Conservation (phyloP, 2,329 filamentous ascomycete species). For the Cadophora gregata region DNA sequence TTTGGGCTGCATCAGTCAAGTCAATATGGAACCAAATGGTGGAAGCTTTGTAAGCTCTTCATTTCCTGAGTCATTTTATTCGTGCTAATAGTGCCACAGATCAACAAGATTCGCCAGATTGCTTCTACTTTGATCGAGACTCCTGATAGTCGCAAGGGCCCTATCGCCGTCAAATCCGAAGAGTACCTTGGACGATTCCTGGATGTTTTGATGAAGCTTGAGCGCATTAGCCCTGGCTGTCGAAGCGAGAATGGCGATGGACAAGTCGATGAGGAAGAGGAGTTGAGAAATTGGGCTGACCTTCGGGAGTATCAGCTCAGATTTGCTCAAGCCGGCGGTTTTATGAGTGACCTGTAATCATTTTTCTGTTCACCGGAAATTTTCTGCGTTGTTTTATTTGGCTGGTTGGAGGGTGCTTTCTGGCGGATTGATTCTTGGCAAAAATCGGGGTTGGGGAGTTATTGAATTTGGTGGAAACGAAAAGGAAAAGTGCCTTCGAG, state of each 20-base stretch:
- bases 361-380: conserved; percentile 26
- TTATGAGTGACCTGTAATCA: conserved; percentile 41
- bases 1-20: conserved; percentile 78
- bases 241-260: conserved; percentile 50
- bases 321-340: conserved; percentile 70
- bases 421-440: neutral
- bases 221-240: conserved; percentile 51
- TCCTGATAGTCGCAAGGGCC: conserved; percentile 58
- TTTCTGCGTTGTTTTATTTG: conserved; percentile 19
- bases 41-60: conserved; percentile 61
- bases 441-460: conserved; percentile 4
- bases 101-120: conserved; percentile 84
- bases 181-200: conserved; percentile 75
- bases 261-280: conserved; percentile 73
- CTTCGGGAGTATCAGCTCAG: conserved; percentile 78
- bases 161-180: conserved; percentile 64
- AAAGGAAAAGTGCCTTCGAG: conserved; percentile 13
- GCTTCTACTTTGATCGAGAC: conserved; percentile 78
- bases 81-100: conserved; percentile 45
- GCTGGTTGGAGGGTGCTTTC: neutral
- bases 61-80: neutral
- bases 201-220: conserved; percentile 75
- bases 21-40: conserved; percentile 79
- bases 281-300: conserved; percentile 79
- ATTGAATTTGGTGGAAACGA: neutral